Conservation (phyloP, 306 rosid species). For the Datisca glomerata region DNA sequence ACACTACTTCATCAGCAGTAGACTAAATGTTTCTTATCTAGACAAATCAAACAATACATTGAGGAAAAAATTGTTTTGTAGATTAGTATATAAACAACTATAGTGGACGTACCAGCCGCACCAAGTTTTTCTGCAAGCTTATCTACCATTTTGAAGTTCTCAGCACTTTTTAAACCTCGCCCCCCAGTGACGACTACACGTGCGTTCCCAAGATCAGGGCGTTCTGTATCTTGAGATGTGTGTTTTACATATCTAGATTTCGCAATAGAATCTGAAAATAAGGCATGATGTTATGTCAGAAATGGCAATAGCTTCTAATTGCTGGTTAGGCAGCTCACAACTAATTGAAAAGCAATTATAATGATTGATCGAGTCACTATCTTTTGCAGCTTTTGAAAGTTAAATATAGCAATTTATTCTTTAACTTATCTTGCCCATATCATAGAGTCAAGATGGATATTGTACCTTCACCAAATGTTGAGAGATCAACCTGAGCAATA, state of each 20-base stretch:
- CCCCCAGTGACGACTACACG: conserved; percentile 76
- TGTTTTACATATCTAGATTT: conserved; percentile 62
- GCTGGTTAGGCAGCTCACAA: not conserved
- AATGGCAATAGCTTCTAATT: not conserved
- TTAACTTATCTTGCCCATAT: too few species aligned
- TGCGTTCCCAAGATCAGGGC: conserved; percentile 94
- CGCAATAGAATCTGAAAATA: conserved; percentile 40
- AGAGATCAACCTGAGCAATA: conserved; percentile 86
- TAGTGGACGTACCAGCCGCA: conserved; percentile 58
- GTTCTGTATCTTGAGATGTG: conserved; percentile 55
- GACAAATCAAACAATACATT: too few species aligned
- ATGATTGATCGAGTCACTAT: too few species aligned
- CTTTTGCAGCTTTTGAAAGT: too few species aligned
- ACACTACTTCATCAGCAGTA: too few species aligned
- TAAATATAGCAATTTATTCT: too few species aligned
- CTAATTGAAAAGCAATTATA: too few species aligned
- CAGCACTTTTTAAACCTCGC: conserved; percentile 78
- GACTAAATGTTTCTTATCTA: too few species aligned
- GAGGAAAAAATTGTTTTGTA: too few species aligned
- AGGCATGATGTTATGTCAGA: not conserved
- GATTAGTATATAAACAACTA: too few species aligned
- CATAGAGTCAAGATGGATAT: too few species aligned
- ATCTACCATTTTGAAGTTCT: conserved; percentile 89
- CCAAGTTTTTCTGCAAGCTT: conserved; percentile 80
- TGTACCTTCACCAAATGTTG: conserved; percentile 62